Evolutionary conservation across 2,329 filamentous ascomycete genomes (phyloP), one percentile per base, ranked within the genome.

Genomic region (Diaporthe eres): DNA sequence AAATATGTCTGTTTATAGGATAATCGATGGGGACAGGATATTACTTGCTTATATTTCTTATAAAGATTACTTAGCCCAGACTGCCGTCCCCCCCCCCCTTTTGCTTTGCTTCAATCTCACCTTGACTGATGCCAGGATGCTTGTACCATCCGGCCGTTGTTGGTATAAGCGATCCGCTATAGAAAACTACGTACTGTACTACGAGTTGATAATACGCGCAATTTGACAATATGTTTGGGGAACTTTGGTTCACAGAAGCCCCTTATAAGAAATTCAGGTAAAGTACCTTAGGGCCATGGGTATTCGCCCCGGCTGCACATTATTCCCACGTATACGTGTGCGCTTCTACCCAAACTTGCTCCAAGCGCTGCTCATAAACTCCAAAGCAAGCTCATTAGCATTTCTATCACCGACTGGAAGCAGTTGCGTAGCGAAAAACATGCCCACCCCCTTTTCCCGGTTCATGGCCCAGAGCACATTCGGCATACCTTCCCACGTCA

Each of bases 401-500:
- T 17, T 28, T 7, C 28, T 61, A 7, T 61, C 58, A 9, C 58
- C 58, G 7, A 61, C 34, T 1, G 58, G 58, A 3, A 61, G 22
- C 58, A 61, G 4, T 15, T 61, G 58, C n/a, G 58, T 61, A 3
- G 58, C 58, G 22, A 61, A 61, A 13, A 61, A 61, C 58, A 42
- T 42, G 22, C 37, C 58, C 58, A 61, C 8, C 7, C 58, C 58
- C 13, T 42, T 61, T 10, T 61, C 58, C 58, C 58, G 58, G 12
- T 61, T 61, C 58, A 61, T 61, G 22, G 58, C 58, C 58, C 58
- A 61, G 37, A 61, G 34, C 5, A 61, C 58, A 19, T 61, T 61
- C 13, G 58, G 58, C 58, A 61, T 61, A 12, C 58, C 58, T 39
- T 44, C 60, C 60, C 37, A 44, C 8, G 37, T 63, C 13, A 63